Evolutionary conservation across 2,329 filamentous ascomycete species (phyloP).

Genomic region (Fusarium ramigenum): DNA sequence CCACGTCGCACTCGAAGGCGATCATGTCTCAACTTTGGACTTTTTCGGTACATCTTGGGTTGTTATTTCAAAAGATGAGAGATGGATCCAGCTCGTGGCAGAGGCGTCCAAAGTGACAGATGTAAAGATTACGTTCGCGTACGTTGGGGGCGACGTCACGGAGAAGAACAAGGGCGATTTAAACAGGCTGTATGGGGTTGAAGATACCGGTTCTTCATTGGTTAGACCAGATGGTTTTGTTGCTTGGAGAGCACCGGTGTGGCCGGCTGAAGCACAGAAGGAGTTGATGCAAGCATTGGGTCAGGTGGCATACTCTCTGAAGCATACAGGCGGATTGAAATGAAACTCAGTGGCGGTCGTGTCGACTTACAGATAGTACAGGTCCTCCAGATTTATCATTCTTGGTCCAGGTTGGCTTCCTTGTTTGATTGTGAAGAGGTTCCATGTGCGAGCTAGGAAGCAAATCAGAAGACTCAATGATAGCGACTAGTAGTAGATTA

Average conservation of each 20-base stretch:
- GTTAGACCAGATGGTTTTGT: conserved; percentile 24
- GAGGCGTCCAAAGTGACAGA: neutral
- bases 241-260: conserved; percentile 3
- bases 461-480: too few species aligned
- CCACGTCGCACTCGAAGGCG: conserved; percentile 17
- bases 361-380: too few species aligned
- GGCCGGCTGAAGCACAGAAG: neutral
- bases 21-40: conserved; percentile 19
- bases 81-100: neutral
- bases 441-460: too few species aligned
- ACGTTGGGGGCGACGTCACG: neutral
- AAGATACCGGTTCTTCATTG: conserved; percentile 1
- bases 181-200: neutral
- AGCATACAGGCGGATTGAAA: too few species aligned
- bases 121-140: neutral
- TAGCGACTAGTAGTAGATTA: too few species aligned
- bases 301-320: too few species aligned
- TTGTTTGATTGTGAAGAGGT: too few species aligned
- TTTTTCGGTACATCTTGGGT: conserved; percentile 14
- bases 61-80: conserved; percentile 12
- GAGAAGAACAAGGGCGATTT: conserved; percentile 2
- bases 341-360: too few species aligned
- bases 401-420: too few species aligned
- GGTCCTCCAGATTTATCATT: too few species aligned
- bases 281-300: neutral